Conservation (phyloP, 257 asterid genomes). For the Fraxinus pennsylvanica region DNA sequence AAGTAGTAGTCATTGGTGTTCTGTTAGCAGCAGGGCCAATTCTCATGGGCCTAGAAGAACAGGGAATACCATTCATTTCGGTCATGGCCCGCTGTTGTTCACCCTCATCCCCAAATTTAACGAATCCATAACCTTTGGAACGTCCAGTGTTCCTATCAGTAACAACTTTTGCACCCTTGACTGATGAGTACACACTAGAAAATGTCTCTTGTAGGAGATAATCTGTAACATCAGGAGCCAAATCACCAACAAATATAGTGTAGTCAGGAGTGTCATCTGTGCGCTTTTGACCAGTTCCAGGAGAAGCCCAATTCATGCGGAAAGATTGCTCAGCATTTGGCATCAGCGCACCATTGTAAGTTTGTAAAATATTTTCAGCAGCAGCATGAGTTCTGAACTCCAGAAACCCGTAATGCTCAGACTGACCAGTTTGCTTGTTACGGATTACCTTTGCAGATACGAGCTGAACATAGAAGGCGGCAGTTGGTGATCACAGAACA, state of each 20-base stretch:
- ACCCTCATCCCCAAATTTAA: slow-evolving; percentile 77
- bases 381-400: slow-evolving; percentile 71
- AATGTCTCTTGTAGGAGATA: slow-evolving; percentile 68
- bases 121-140: slow-evolving; percentile 88
- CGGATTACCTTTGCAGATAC: slow-evolving; percentile 66
- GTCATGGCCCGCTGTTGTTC: slow-evolving; percentile 81
- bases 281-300: slow-evolving; percentile 77
- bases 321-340: slow-evolving; percentile 64
- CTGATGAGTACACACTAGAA: slow-evolving; percentile 58
- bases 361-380: slow-evolving; percentile 64
- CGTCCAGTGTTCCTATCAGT: slow-evolving; percentile 79
- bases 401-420: slow-evolving; percentile 88
- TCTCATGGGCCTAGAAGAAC: slow-evolving; percentile 87
- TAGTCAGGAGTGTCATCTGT: slow-evolving; percentile 71
- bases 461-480: slow-evolving; percentile 47
- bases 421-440: slow-evolving; percentile 67
- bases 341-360: slow-evolving; percentile 66
- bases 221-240: slow-evolving; percentile 88
- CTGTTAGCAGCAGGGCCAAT: slow-evolving; percentile 87
- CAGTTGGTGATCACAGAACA: background rate
- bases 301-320: slow-evolving; percentile 83
- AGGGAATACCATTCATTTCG: slow-evolving; percentile 80
- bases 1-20: slow-evolving; percentile 51
- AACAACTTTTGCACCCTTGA: slow-evolving; percentile 85
- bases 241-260: slow-evolving; percentile 83